Percentiles rank a stretch among this genome's conserved stretches.
These are phyloP conservation scores for Phytophthora parvispora DNA, from an alignment of 352 stramenopile species.

Conservation along the genomic window DNA sequence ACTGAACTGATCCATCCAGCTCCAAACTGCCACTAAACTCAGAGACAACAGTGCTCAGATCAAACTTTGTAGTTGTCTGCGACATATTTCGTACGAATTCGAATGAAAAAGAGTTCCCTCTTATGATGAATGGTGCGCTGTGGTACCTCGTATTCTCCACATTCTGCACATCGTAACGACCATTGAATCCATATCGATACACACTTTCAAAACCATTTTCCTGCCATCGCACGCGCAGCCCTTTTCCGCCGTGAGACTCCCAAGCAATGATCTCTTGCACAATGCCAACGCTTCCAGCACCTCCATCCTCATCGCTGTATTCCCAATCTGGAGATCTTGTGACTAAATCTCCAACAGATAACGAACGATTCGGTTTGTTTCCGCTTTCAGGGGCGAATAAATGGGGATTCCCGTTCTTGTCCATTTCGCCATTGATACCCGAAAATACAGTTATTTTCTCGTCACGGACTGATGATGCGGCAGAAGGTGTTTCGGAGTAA, in stretches of 20 bases:
- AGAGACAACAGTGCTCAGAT: conserved; percentile 15
- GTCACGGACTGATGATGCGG: not conserved
- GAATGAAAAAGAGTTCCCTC: conserved; percentile 52
- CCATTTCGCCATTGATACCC: conserved; percentile 44
- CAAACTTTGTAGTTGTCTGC: conserved; percentile 2
- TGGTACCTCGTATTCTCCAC: conserved; percentile 18
- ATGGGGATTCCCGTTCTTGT: conserved; percentile 32
- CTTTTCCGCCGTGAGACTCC: conserved; percentile 55
- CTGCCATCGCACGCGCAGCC: conserved; percentile 69
- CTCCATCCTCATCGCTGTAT: conserved; percentile 82
- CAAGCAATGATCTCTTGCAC: conserved; percentile 69
- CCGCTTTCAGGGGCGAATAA: conserved; percentile 52
- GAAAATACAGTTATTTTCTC: conserved; percentile 23
- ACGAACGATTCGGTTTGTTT: conserved; percentile 30
- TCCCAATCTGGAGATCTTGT: conserved; percentile 75
- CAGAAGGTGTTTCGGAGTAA: not conserved
- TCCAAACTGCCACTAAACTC: conserved; percentile 30
- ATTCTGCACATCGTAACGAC: conserved; percentile 69
- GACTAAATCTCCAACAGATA: conserved; percentile 62
- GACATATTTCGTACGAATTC: conserved; percentile 35
- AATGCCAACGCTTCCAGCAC: conserved; percentile 59
- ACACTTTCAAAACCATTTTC: conserved; percentile 41
- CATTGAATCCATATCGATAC: conserved; percentile 76
- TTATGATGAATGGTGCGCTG: conserved; percentile 56
- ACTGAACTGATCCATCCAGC: conserved; percentile 45